Evolutionary conservation across 1,139 yeast genomes (phyloP).

Genomic region (Petasospora fabianii): DNA sequence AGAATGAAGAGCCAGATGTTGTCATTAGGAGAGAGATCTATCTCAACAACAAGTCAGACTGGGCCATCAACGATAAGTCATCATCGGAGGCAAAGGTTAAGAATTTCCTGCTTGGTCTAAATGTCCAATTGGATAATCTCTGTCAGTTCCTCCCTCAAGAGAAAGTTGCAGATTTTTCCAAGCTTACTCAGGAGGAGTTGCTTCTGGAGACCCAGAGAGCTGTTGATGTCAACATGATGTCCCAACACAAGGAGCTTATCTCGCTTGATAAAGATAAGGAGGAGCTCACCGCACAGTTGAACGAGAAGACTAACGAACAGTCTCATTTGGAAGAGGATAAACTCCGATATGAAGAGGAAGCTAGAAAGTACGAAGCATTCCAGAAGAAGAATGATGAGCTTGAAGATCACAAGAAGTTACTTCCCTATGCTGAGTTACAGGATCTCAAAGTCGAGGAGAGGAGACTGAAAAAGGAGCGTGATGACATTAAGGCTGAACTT

Average conservation of each 20-base stretch:
- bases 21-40: slow-evolving; percentile 40
- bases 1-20: slow-evolving; percentile 31
- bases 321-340: slow-evolving; percentile 32
- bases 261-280: slow-evolving; percentile 41
- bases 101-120: slow-evolving; percentile 44
- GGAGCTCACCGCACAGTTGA: slow-evolving; percentile 29
- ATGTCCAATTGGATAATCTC: slow-evolving; percentile 84
- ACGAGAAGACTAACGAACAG: slow-evolving; percentile 25
- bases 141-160: slow-evolving; percentile 97
- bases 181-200: slow-evolving; percentile 69
- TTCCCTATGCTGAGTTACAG: slow-evolving; percentile 61
- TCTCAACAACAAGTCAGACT: slow-evolving; percentile 45
- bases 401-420: slow-evolving; percentile 44
- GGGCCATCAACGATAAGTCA: slow-evolving; percentile 51
- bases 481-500: slow-evolving; percentile 36
- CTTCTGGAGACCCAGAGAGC: slow-evolving; percentile 80
- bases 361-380: slow-evolving; percentile 33
- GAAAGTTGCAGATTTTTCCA: slow-evolving; percentile 89
- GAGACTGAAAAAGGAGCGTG: slow-evolving; percentile 40
- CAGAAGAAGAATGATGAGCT: slow-evolving; percentile 39
- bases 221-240: slow-evolving; percentile 56
- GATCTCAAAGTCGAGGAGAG: slow-evolving; percentile 46
- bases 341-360: slow-evolving; percentile 36
- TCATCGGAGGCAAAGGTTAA: slow-evolving; percentile 46
- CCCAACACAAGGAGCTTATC: slow-evolving; percentile 56